Base-by-base conservation (phyloP, 2,329 filamentous ascomycete species). In the Gaeumannomyces sp. region DNA sequence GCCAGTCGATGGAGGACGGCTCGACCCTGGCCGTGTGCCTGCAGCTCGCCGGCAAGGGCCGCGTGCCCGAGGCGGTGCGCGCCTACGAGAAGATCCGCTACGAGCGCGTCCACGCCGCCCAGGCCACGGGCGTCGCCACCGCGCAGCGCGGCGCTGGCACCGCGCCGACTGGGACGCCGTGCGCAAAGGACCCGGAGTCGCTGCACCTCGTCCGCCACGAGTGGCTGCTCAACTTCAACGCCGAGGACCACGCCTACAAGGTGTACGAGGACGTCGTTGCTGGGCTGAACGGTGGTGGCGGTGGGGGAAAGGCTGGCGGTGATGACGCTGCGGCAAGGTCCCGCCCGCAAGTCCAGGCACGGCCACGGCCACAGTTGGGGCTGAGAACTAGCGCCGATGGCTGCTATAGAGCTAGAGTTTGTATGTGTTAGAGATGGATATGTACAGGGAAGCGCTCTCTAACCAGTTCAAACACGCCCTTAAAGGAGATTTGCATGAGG, bases 131-230 rank as follows among this genome's bases (percentile, higher is more conserved):
- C 6, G 76, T 80, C 64, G 74, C 75, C 61, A 80, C 80, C 2
- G n/a, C n/a, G n/a, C n/a, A n/a, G n/a, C 73, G 80, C 38, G 79
- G 67, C 78, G 78, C 71, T 83, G 81, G 81, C 81, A 84, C 71
- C 81, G 79, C 70, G 81, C 80, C 10, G 78, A 81, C 70, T 83
- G 79, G 75, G 74, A 73, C 35, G 76, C 75, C 29, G 78, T 80
- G n/a, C 77, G 76, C 69, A 73, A n/a, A 77, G 67, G 73, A 80
- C 62, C 80, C 79, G 0, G 73, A 77, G 65, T 75, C 74, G 27
- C 74, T 82, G 68, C 76, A 80, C 64, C 70, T 83, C 62, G 73
- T 77, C 14, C 74, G 80, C 53, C 80, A 83, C 68, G 77, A 76
- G 63, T 83, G 81, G 80, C 73, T 83, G 11, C 73, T 82, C 28